Evolutionary conservation across 2,329 filamentous ascomycete genomes (phyloP).

Genomic region (Sodiomyces alkalinus): DNA sequence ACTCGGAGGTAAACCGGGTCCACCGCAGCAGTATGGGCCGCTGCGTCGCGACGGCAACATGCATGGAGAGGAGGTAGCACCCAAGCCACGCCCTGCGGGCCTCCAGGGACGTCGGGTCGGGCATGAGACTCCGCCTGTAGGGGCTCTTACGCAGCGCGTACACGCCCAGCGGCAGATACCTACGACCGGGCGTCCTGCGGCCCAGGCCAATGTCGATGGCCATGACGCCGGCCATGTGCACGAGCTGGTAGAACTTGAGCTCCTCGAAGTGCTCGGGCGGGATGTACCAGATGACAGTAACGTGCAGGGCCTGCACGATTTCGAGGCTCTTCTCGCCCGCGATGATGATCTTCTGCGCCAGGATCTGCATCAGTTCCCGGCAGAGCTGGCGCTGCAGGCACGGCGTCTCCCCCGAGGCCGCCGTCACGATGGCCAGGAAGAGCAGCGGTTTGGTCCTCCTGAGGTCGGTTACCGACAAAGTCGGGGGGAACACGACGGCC

Average conservation of each 20-base stretch:
- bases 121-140: constrained; percentile 24
- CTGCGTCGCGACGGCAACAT: constrained; percentile 45
- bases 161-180: constrained; percentile 7
- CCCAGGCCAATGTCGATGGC: constrained; percentile 71
- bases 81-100: constrained; percentile 42
- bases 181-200: constrained; percentile 19
- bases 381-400: constrained; percentile 45
- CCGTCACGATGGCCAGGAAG: constrained; percentile 57
- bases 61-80: constrained; percentile 42
- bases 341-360: constrained; percentile 61
- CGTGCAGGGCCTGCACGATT: constrained; percentile 61
- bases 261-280: constrained; percentile 73
- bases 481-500: constrained; percentile 41
- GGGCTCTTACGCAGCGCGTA: constrained; percentile 19
- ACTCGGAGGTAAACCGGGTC: constrained; percentile 45
- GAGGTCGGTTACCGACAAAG: constrained; percentile 37
- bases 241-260: constrained; percentile 78
- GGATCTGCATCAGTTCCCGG: constrained; percentile 53
- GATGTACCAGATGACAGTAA: constrained; percentile 72
- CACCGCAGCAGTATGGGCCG: constrained; percentile 45
- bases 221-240: constrained; percentile 69
- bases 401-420: constrained; percentile 42
- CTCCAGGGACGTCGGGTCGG: constrained; percentile 39
- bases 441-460: constrained; percentile 46
- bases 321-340: constrained; percentile 71